Base-by-base conservation (phyloP, 352 stramenopile genomes). In the Globisporangium uncinulatum region DNA sequence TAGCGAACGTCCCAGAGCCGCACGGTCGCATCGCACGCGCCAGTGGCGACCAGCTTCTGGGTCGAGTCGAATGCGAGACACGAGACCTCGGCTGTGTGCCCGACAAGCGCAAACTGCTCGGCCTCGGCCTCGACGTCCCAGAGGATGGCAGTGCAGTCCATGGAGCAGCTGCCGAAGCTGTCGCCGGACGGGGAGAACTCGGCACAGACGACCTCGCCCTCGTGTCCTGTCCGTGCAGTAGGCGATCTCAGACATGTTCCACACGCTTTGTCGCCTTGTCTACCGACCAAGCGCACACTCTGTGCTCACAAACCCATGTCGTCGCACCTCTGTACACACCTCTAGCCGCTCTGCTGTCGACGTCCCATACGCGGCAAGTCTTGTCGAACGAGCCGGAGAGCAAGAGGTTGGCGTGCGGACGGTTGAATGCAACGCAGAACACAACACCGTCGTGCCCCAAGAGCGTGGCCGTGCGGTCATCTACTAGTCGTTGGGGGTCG, bases 301-400 rank as follows among this genome's bases (percentile, higher is more conserved):
- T n/a, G n/a, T n/a, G n/a, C n/a, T n/a, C n/a, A n/a, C n/a, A n/a
- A n/a, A n/a, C n/a, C n/a, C n/a, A n/a, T n/a, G n/a, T n/a, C n/a
- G n/a, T n/a, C 52, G 13, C 8, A 63, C 57, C 57, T 31, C 53
- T 46, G 49, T 83, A 88, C 4, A 86, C 61, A 10, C 76, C 79
- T 60, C 66, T 69, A 17, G 47, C 42, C 0, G 48, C 45, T 15
- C 66, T 63, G 6, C 50, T 70, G 9, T 67, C 32, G 13, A 83
- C 65, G 57, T 91, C 70, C 80, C 83, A 92, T 41, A 92, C 51
- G 4, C 83, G 72, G 46, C 79, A 90, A 4, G 78, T 88, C 65
- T 87, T 89, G 66, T 92, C 83, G 49, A 90, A 92, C 19, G 83
- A 90, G 3, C 83, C 83, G 0, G 79, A 89, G 15, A 89, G 59